Evolutionary conservation across 768 basidiomycete species (phyloP).

Genomic region (Rhodotorula diobovata): DNA sequence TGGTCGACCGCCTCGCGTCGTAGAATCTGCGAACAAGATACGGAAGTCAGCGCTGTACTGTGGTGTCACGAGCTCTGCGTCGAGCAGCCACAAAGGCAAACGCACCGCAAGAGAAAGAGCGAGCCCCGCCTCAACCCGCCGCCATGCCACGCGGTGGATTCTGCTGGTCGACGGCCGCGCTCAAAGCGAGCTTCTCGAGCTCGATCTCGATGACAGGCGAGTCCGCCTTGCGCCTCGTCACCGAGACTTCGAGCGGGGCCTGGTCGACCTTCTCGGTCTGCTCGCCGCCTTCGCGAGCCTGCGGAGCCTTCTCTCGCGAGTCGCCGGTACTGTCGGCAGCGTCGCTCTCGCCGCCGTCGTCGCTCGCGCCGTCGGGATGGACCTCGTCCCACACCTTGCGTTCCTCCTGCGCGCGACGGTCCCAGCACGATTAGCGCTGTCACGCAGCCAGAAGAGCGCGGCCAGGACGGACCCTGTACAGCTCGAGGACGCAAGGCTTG

Average conservation of each 20-base stretch:
- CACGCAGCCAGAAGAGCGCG: conserved; percentile 25
- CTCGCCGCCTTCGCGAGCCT: neutral
- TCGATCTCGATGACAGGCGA: conserved; percentile 20
- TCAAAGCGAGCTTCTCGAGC: conserved; percentile 6
- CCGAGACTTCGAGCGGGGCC: neutral
- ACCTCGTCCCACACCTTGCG: neutral
- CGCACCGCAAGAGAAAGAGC: too few relatives aligned
- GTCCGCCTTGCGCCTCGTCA: neutral
- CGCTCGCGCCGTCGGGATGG: conserved; percentile 42
- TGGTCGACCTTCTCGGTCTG: neutral
- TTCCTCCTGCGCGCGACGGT: neutral
- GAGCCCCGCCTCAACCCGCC: too few relatives aligned
- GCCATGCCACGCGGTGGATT: too few relatives aligned
- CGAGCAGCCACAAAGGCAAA: too few relatives aligned
- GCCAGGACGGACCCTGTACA: neutral
- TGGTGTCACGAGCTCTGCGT: too few relatives aligned
- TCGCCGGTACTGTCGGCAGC: neutral
- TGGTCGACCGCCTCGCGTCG: too few relatives aligned
- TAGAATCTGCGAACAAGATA: too few relatives aligned
- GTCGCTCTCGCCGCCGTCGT: neutral
- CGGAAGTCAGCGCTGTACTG: too few relatives aligned
- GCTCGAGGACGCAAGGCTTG: conserved; percentile 19
- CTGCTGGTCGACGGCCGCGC: neutral
- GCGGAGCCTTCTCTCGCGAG: neutral
- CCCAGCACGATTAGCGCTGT: too few relatives aligned